These are phyloP conservation scores for Skeletonema tropicum DNA, from an alignment of 108 stramenopile genomes.

Conservation along the genomic window DNA sequence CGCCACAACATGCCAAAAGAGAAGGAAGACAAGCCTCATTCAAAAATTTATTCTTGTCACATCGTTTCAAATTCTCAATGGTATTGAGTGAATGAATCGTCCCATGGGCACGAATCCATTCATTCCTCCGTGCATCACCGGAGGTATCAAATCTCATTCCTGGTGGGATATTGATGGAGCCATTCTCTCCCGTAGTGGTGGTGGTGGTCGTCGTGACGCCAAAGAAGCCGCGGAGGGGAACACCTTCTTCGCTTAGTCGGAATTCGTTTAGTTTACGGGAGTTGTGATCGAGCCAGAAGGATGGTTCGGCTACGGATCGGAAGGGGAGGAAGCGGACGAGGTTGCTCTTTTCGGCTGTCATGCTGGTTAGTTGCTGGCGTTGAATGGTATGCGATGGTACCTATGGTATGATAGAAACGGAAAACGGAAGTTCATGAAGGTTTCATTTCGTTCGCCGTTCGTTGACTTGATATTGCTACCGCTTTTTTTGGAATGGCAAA, in stretches of 20 bases:
- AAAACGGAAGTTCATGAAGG: too few relatives aligned
- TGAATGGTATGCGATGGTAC: too few relatives aligned
- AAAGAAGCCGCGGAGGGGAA: constrained; percentile 58
- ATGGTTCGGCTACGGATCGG: constrained; percentile 75
- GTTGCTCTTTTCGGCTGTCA: background rate
- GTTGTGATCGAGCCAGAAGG: constrained; percentile 85
- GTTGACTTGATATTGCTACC: too few relatives aligned
- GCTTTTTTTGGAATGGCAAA: too few relatives aligned
- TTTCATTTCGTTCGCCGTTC: too few relatives aligned
- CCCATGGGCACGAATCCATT: constrained; percentile 36
- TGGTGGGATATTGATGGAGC: constrained; percentile 8
- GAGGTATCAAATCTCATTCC: constrained; percentile 56
- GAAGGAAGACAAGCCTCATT: constrained; percentile 38
- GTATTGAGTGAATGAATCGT: constrained; percentile 72
- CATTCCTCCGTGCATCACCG: constrained; percentile 24
- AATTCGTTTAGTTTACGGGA: constrained; percentile 73
- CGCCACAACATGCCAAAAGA: constrained; percentile 46
- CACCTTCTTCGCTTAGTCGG: constrained; percentile 67
- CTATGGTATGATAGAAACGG: too few relatives aligned
- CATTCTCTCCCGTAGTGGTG: background rate
- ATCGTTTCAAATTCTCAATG: constrained; percentile 70
- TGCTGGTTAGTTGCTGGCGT: too few relatives aligned
- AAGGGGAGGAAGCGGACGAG: constrained; percentile 79
- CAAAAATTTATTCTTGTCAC: constrained; percentile 75
- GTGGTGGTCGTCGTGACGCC: background rate